Evolutionary conservation across 352 stramenopile species (phyloP).

Genomic region (Phytophthora fragariaefolia): DNA sequence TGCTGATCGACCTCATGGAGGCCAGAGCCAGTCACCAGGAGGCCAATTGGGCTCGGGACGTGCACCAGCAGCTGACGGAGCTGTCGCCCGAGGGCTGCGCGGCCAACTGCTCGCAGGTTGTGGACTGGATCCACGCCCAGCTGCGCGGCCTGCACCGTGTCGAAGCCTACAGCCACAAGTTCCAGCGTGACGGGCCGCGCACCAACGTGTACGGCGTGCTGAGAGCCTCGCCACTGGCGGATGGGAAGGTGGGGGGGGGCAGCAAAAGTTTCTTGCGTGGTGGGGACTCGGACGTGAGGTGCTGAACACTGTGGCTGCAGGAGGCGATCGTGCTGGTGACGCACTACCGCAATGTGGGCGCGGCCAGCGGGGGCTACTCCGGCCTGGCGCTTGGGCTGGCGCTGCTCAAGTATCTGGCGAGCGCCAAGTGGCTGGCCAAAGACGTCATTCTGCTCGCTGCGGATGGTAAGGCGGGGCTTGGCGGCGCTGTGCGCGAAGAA

Average conservation of each 20-base stretch:
- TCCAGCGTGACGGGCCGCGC: conserved; percentile 37
- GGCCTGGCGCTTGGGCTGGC: conserved; percentile 62
- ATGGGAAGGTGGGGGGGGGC: conserved; percentile 65
- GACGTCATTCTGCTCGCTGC: conserved; percentile 82
- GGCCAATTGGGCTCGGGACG: conserved; percentile 32
- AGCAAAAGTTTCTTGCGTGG: not conserved
- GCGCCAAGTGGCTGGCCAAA: conserved; percentile 82
- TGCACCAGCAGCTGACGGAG: conserved; percentile 46
- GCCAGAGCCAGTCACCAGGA: conserved; percentile 50
- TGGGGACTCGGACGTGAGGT: not conserved
- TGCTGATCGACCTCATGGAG: conserved; percentile 82
- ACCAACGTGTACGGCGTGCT: conserved; percentile 86
- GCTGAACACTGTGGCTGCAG: conserved; percentile 14
- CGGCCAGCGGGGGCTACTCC: conserved; percentile 51
- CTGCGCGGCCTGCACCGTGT: conserved; percentile 63
- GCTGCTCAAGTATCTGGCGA: conserved; percentile 64
- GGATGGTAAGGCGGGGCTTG: conserved; percentile 49
- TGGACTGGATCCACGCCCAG: conserved; percentile 70
- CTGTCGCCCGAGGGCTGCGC: conserved; percentile 46
- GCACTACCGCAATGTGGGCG: conserved; percentile 70
- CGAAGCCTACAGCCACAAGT: conserved; percentile 64
- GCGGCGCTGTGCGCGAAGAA: too few relatives aligned
- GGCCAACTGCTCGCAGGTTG: conserved; percentile 50
- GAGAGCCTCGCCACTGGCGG: conserved; percentile 70
- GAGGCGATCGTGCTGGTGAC: conserved; percentile 76